Base-by-base conservation (phyloP, 305 asterid species). In the Andrographis paniculata region DNA sequence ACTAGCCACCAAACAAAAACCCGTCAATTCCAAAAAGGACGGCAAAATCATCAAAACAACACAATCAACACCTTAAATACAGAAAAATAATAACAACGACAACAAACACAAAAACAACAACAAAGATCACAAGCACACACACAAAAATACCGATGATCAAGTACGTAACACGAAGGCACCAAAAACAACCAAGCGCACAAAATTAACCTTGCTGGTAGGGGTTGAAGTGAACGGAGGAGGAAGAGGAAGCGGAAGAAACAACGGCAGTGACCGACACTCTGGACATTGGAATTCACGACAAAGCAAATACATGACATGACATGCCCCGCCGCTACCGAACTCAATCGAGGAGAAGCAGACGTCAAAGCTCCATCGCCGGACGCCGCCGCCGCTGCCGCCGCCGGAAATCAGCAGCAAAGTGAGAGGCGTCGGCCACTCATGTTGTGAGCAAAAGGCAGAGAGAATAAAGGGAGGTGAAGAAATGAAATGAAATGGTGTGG, bases 271-370 rank as follows among this genome's bases (percentile, higher is more conserved):
- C 68, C 47, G 74, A 67, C 56, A 67, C 54, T 61, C 68, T 58
- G 66, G 79, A 76, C 74, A 72, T 60, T 56, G 66, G 56, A 51
- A 55, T 49, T 56, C 69, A 75, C 48, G 61, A 63, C 45, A 59
- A n/a, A n/a, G n/a, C n/a, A 13, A 13, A 61, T 55, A 58, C 62
- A 65, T 67, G 63, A 50, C 67, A 55, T 54, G 62, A 48, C 64
- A 13, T 8, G 36, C 12, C 30, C 30, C 30, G 30, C 30, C 30
- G 8, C 4, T 3, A 24, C 30, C 30, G 8, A 24, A 24, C 4
- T 3, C 4, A 24, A 24, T 14, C 46, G 13, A 21, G 23, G 38
- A 17, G 22, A 14, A 17, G 14, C 31, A 14, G 37, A 0, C 11
- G 19, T 52, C 57, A 37, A 13, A 39, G 37, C 22, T 15, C 44